Base-by-base conservation (phyloP, 163 green algal genomes). In the Scenedesmus sp. region DNA sequence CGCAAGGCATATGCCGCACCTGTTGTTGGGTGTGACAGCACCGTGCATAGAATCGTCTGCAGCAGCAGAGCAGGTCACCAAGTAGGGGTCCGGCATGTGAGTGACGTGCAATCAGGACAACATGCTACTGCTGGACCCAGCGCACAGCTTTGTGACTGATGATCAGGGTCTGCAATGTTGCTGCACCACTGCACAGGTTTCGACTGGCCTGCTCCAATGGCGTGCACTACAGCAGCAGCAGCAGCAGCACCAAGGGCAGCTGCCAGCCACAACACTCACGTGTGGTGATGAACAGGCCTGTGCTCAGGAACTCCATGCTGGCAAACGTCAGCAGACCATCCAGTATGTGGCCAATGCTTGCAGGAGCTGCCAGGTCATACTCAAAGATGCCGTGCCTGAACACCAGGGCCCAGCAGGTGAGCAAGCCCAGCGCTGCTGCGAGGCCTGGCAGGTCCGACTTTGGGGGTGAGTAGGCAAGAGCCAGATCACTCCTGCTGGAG, bases 231-330 rank as follows among this genome's bases (percentile, higher is more conserved):
- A 51, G 73, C 35, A 53, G 35, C 37, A 35, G 35, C 35, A 35
- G 1, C 6, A 3, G 6, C 1, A 42, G 15, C 70, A 83, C 20
- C 40, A n/a, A n/a, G 49, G 10, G 49, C 49, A 13, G 10, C 49
- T 56, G 49, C 49, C 49, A 76, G 61, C n/a, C n/a, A n/a, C 61
- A 76, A 18, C 7, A 78, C 85, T 90, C 61, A 88, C 70, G 88
- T 68, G 88, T 88, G 15, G 88, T 92, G 81, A 92, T 92, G 65
- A 92, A 92, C 12, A 92, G 81, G n/a, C 59, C 88, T 10, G 88
- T 92, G 42, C 56, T 85, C 18, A 88, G 30, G 56, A 92, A 92
- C 88, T 92, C 88, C 59, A 92, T 30, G n/a, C 37, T 33, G 56
- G 88, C 88, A 65, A 92, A 92, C 20, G 81, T 92, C 13, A 89